A percentile compares a stretch with the other conserved stretches of the same genome.
Conservation (phyloP, 441 rosid genomes). For the Populus hybrid region DNA sequence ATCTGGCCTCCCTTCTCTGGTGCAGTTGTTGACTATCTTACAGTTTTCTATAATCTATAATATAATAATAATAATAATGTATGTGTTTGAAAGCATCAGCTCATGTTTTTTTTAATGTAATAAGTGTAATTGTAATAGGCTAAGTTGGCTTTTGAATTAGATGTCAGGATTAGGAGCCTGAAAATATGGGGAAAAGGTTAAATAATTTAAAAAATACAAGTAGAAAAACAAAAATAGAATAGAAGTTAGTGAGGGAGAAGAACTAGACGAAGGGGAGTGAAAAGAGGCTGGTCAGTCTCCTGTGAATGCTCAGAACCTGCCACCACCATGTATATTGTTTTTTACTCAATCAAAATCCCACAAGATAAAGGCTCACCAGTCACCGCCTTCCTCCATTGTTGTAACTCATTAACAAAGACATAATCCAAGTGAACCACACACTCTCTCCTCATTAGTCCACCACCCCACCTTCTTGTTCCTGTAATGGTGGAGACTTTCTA, state of each 20-base stretch:
- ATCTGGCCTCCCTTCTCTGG: no score
- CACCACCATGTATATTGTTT: conserved; percentile 14
- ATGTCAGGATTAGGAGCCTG: neutral
- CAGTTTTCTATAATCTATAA: no score
- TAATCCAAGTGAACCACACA: neutral
- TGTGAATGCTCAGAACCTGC: conserved; percentile 31
- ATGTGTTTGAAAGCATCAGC: no score
- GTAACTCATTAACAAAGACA: neutral
- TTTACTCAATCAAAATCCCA: conserved; percentile 30
- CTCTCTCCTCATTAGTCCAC: conserved; percentile 1
- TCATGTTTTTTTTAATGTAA: no score
- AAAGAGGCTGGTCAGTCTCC: conserved; percentile 62
- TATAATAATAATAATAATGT: no score
- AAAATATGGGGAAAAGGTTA: neutral
- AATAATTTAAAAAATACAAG: neutral
- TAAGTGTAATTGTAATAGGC: no score
- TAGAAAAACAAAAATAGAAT: neutral
- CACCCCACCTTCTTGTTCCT: conserved; percentile 15
- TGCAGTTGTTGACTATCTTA: no score
- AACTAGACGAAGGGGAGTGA: conserved; percentile 32
- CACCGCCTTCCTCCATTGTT: conserved; percentile 23
- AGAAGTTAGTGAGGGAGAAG: neutral
- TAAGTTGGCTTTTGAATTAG: no score
- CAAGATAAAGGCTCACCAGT: neutral
- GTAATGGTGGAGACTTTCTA: conserved; percentile 36